Base-by-base conservation (phyloP, 352 stramenopile species). In the Phytophthora cactorum region DNA sequence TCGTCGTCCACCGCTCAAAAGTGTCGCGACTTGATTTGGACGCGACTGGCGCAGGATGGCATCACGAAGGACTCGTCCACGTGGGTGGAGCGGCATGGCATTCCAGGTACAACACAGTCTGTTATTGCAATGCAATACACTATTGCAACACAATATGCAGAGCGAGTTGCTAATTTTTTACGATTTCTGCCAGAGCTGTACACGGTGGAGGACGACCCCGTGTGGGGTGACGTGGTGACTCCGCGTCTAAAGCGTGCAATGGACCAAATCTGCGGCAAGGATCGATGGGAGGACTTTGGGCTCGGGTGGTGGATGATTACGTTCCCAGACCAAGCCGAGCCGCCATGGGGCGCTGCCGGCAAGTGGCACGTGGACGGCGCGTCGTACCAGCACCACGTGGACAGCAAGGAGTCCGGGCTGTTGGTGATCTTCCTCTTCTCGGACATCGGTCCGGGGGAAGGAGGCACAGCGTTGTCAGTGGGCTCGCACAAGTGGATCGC, bases 281-380 rank as follows among this genome's bases (percentile, higher is more conserved):
- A 71, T 12, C 63, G 71, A 7, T 96, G 85, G 85, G 63, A 88
- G 38, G 61, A 79, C 22, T 88, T 96, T 51, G 84, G 81, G n/a
- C 87, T 88, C 34, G 88, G 88, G 14, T 95, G 86, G 88, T 95
- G 87, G 88, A 89, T 93, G 62, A 64, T 95, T 53, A 95, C 88
- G 34, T 96, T 95, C 57, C 87, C 70, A 7, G 65, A 76, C 4
- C 81, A 88, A 36, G 45, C 66, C 0, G 52, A 77, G 41, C 68
- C 70, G 29, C 83, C 86, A 17, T 95, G 86, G 88, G 78, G 50
- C 5, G 69, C 84, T 46, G 85, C 86, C 1, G 88, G 88, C 27
- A 89, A 88, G 57, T 96, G 88, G 88, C 88, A 96, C 58, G 51
- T 57, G n/a, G 51, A 57, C 25, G 88, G 88, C 25, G 82, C 85